Base-by-base conservation (phyloP, 768 basidiomycete genomes). In the Phylloporus sp. region DNA sequence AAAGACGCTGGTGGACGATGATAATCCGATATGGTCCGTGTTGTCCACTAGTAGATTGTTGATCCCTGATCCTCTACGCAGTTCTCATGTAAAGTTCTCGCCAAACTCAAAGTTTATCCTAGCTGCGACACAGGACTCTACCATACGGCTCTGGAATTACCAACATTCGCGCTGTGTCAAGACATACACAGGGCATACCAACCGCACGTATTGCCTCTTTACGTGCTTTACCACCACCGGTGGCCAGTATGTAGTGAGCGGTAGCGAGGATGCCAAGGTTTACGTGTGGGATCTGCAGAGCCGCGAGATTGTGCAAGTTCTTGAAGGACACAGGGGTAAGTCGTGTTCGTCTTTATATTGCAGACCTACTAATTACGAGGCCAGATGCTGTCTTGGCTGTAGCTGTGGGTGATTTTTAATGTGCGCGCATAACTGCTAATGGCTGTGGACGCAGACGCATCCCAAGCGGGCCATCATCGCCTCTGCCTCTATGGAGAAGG, bases 1-100 rank as follows among this genome's bases (percentile, higher is more conserved):
- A 40, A 98, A 96, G 67, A 98, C 96, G 2, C 68, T 99, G 37
- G 94, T 93, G 9, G 93, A 97, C 56, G 96, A 97, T 58, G 90
- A 92, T 53, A 96, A 92, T 67, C 94, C 95, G 3, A 85, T 93
- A 65, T 94, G 82, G 88, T 91, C 48, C 33, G 71, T 59, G 45
- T 42, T 22, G 20, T 22, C 55, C 35, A 32, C 26, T 38, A 33
- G 26, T 28, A 22, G 26, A 9, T 31, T 42, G 42, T 40, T 34
- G 37, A 48, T 32, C 23, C 31, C 37, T 62, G 37, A 55, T 28
- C 34, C 38, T 26, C 28, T 23, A 28, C 37, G 31, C 33, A 91
- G 91, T 50, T 91, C 91, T 14, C 84, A 87, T 67, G 91, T 92
- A 40, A 76, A 75, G 56, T 98, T 98, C 68, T 90, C 94, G 18